Conservation (phyloP, 441 rosid genomes). For the Aquilaria agallochum region DNA sequence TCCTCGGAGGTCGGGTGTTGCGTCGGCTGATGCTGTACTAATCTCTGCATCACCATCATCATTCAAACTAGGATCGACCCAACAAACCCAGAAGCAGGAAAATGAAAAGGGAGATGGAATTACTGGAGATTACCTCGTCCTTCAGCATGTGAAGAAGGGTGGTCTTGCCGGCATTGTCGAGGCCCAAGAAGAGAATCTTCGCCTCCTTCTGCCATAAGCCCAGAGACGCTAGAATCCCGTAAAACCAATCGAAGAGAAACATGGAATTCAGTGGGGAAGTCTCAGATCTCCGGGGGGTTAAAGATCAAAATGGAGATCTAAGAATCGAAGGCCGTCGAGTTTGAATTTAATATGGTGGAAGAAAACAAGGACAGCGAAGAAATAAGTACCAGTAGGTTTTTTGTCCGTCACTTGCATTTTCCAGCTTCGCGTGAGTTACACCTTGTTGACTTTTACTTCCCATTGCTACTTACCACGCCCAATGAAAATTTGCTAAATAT, state of each 20-base stretch:
- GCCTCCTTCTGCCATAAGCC: slow-evolving; percentile 72
- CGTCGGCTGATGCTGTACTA: slow-evolving; percentile 52
- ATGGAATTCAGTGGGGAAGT: slow-evolving; percentile 15
- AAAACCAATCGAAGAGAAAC: slow-evolving; percentile 59
- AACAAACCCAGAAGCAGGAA: not conserved
- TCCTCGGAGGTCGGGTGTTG: slow-evolving; percentile 58
- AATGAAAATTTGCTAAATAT: too few relatives aligned
- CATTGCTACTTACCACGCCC: too few relatives aligned
- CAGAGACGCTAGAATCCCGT: slow-evolving; percentile 52
- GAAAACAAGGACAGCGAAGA: too few relatives aligned
- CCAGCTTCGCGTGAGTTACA: not conserved
- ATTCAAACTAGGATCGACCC: slow-evolving; percentile 3
- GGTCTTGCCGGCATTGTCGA: slow-evolving; percentile 67
- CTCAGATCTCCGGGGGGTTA: not conserved
- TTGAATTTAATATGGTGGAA: too few relatives aligned
- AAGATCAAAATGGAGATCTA: not conserved
- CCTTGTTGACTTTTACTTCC: too few relatives aligned
- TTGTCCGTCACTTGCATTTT: not conserved
- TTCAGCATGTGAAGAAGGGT: slow-evolving; percentile 61
- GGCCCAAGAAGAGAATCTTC: slow-evolving; percentile 59
- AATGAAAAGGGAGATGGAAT: not conserved
- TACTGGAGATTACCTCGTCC: slow-evolving; percentile 38
- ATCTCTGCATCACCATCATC: slow-evolving; percentile 28
- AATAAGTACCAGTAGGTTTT: not conserved
- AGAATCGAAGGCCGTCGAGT: too few relatives aligned